phyloP scores from a whole-genome alignment of 441 rosid species.

The Codiaeum variegatum region DNA sequence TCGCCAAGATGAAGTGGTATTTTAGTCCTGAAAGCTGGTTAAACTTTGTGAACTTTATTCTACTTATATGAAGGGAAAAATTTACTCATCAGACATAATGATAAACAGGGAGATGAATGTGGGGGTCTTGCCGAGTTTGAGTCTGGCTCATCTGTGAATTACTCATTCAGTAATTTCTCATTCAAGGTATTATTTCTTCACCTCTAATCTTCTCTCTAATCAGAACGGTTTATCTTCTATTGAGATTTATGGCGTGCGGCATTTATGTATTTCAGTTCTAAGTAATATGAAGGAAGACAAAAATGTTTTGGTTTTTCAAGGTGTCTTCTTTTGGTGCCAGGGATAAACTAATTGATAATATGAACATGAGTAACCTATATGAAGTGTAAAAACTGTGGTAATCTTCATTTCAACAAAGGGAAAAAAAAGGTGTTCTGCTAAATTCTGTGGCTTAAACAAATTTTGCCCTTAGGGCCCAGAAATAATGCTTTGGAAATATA shows the following conservation, averaged over 20 bases:
- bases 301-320: neutral
- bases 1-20: conserved; percentile 89
- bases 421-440: too few species aligned
- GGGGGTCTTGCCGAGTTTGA: conserved; percentile 72
- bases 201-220: neutral
- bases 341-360: neutral
- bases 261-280: neutral
- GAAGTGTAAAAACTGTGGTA: neutral
- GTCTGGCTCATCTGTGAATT: conserved; percentile 65
- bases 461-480: neutral
- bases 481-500: neutral
- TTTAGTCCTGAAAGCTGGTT: conserved; percentile 4
- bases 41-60: neutral
- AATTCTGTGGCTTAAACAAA: neutral
- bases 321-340: neutral
- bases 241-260: too few species aligned
- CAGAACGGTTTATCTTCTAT: neutral
- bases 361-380: neutral
- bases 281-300: neutral
- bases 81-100: conserved; percentile 14
- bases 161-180: conserved; percentile 97
- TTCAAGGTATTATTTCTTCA: conserved; percentile 67
- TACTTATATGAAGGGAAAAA: neutral
- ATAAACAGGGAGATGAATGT: conserved; percentile 76
- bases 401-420: neutral